Base-by-base conservation (phyloP, 129 eudicot species). In the Centrapalus pauciflorus region DNA sequence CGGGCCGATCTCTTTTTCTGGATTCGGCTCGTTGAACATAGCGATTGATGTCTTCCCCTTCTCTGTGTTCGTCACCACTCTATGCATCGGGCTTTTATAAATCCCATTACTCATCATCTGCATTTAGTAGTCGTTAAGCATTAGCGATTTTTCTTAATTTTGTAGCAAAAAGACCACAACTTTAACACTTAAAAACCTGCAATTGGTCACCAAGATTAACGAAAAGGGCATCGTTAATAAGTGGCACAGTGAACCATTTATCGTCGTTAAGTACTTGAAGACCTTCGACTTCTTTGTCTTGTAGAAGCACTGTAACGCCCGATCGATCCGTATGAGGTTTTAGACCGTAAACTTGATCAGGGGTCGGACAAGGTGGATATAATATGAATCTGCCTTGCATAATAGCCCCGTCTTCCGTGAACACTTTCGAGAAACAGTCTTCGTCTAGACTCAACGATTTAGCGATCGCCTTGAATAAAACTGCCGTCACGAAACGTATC, bases 301-400 rank as follows among this genome's bases (percentile, higher is more conserved):
- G 84, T 28, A 79, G 37, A 49, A 79, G 73, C 8, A 79, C 55
- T 13, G 84, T 79, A 29, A 79, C 16, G 3, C 62, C 77, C 1
- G 77, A 56, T 49, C 76, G 55, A 64, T 80, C 84, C 10, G 80
- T 51, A 46, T 75, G 84, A 0, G 80, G 66, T 11, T 72, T 75
- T 6, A 75, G 23, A 17, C 84, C 84, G 4, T 74, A 60, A n/a
- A 66, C 60, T 6, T 16, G 35, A 37, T 75, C 69, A 1, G 80
- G 76, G 2, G 28, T 76, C 8, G 77, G 77, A 50, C 81, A 80
- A 17, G 66, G 71, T 0, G 84, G 84, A 58, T 80, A 80, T 5
- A 29, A 62, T 19, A 69, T 75, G 5, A 75, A 67, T 55, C 77
- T 30, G 45, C 67, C 67, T 61, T 55, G 62, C 62, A 32, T 16